Conservation (phyloP, 2,329 filamentous ascomycete genomes). For the Ophiostoma sp. region DNA sequence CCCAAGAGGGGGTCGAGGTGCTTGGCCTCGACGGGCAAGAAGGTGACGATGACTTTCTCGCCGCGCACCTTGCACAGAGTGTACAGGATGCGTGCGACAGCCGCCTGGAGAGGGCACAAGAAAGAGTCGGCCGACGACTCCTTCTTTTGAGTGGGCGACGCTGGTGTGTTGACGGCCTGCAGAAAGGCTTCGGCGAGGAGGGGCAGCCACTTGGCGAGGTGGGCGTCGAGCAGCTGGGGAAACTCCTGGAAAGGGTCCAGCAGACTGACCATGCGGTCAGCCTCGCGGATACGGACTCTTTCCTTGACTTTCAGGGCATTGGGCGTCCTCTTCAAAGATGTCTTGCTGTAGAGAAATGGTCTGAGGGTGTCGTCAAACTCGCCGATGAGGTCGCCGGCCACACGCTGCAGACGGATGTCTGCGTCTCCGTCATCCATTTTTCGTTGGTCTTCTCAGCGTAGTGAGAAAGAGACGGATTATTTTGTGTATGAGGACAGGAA, state of each 20-base stretch:
- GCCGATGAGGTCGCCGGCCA: constrained; percentile 53
- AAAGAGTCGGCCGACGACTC: constrained; percentile 36
- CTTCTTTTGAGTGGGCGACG: background rate
- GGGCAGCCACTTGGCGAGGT: constrained; percentile 70
- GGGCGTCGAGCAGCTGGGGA: constrained; percentile 83
- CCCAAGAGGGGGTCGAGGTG: constrained; percentile 75
- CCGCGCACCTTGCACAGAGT: constrained; percentile 91
- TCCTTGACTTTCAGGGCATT: constrained; percentile 18
- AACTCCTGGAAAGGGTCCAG: constrained; percentile 93
- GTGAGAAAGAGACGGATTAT: background rate
- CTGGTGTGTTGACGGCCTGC: constrained; percentile 37
- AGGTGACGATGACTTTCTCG: constrained; percentile 84
- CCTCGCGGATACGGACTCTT: constrained; percentile 25
- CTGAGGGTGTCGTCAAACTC: constrained; percentile 52
- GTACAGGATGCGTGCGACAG: constrained; percentile 76
- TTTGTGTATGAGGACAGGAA: background rate
- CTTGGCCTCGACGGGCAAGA: constrained; percentile 82
- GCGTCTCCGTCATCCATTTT: constrained; percentile 55
- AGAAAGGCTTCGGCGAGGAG: constrained; percentile 71
- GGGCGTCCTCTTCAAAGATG: background rate
- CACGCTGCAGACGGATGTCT: constrained; percentile 57
- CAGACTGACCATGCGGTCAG: constrained; percentile 33
- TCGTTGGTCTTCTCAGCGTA: background rate
- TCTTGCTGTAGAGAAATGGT: constrained; percentile 40
- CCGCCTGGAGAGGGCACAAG: constrained; percentile 56